Percentiles rank a stretch among this genome's conserved stretches.
Evolutionary conservation across 2,329 filamentous ascomycete genomes (phyloP).

Genomic region (Talaromyces sp.): DNA sequence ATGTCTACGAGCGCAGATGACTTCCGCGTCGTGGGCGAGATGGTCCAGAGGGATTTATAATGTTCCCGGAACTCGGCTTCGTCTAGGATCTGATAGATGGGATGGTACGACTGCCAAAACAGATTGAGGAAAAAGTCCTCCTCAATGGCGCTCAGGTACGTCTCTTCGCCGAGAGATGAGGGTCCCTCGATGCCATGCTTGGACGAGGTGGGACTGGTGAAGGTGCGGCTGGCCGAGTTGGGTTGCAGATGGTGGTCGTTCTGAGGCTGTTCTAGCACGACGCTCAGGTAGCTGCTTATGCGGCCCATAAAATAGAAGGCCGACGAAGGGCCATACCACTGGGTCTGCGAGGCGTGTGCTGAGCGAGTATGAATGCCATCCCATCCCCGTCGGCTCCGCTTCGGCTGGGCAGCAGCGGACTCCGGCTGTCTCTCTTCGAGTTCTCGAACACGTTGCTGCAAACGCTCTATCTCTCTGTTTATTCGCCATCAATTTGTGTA

Average conservation of each 20-base stretch:
- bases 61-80: constrained; percentile 41
- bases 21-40: constrained; percentile 24
- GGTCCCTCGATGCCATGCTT: constrained; percentile 1
- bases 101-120: constrained; percentile 46
- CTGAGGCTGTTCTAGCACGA: constrained; percentile 27
- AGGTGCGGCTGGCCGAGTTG: constrained; percentile 17
- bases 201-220: constrained; percentile 13
- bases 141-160: constrained; percentile 33
- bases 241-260: constrained; percentile 25
- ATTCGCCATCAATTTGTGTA: constrained; percentile 10
- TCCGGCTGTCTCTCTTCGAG: constrained; percentile 26
- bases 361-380: constrained; percentile 35
- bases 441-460: constrained; percentile 28
- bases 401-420: background rate
- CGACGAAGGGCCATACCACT: constrained; percentile 43
- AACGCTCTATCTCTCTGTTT: constrained; percentile 19
- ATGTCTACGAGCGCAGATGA: constrained; percentile 49
- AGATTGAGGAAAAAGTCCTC: constrained; percentile 45
- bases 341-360: constrained; percentile 28
- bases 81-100: constrained; percentile 38
- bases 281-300: constrained; percentile 33
- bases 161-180: constrained; percentile 13
- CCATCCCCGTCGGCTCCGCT: constrained; percentile 25
- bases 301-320: constrained; percentile 41
- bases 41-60: constrained; percentile 38